Base-by-base conservation (phyloP, 495 filamentous ascomycete species). In the Rhizodiscina lignyota region DNA sequence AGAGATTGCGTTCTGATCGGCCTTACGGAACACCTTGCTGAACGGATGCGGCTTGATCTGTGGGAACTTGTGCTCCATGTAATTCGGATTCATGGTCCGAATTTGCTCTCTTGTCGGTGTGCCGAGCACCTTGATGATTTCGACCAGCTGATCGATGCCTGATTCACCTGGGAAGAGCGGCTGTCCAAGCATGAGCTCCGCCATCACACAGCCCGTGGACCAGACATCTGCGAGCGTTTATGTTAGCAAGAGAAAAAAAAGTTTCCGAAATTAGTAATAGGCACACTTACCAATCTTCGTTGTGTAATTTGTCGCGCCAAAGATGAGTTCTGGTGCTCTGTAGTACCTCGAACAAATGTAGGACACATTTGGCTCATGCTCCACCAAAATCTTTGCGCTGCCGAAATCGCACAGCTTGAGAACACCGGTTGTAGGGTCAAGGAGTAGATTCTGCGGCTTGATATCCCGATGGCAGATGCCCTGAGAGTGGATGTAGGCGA, bases 331-430 rank as follows among this genome's bases (percentile, higher is more conserved):
- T 3, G 89, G 89, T 22, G 89, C 89, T 48, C 89, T 73, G 65
- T 99, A 99, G 63, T 99, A 99, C 34, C 91, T 79, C 31, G 89
- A 99, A 66, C 89, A 99, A 51, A 99, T 99, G 63, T 99, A 99
- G 20, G 89, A 99, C 23, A 99, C 89, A 49, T 99, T 99, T 2
- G 89, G 89, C 64, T 99, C 89, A 46, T 99, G 94, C 58, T 94
- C 86, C 21, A 99, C 86, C 41, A 99, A 61, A 34, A 99, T 99
- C 67, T 99, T 99, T 21, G 89, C 89, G 45, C 91, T 96, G 32
- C 89, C 89, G 55, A 96, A 99, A 62, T 99, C 89, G 60, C 89
- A 99, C 19, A 99, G 74, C 64, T 99, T 99, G 47, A 99, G 63
- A 28, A 99, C 70, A 34, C 89, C 89, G 12, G 79, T 85, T 49